Percentiles rank a stretch among this genome's conserved stretches.
Conservation (phyloP, 805 yeast species). For the Metschnikowia rubicola region DNA sequence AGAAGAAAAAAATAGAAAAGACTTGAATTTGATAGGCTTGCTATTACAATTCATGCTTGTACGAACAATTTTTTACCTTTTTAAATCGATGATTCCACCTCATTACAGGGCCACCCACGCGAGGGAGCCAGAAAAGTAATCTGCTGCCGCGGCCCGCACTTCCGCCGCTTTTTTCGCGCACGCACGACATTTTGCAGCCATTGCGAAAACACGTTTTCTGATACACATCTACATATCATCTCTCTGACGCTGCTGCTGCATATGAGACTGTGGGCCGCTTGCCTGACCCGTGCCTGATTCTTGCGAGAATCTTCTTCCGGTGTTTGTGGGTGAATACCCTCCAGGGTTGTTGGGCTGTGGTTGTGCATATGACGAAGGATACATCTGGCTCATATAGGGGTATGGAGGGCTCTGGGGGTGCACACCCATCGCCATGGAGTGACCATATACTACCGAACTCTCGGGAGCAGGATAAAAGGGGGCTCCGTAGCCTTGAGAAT, state of each 20-base stretch:
- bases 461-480: constrained; percentile 3
- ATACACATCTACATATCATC: neutral
- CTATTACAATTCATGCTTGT: too few species aligned
- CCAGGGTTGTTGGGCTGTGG: neutral
- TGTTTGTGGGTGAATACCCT: neutral
- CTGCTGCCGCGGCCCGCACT: too few species aligned
- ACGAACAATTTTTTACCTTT: neutral
- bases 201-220: neutral
- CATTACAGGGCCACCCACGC: neutral
- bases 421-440: constrained; percentile 2
- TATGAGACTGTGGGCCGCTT: neutral
- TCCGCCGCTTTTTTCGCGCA: constrained; percentile 1
- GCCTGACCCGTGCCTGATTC: neutral
- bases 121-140: too few species aligned
- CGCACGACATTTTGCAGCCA: constrained; percentile 15
- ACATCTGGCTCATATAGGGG: constrained; percentile 6
- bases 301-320: neutral
- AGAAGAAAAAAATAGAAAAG: too few species aligned
- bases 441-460: constrained; percentile 3
- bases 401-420: constrained; percentile 2
- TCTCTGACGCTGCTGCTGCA: neutral
- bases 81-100: neutral
- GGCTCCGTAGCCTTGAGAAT: constrained; percentile 1
- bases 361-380: neutral
- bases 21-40: too few species aligned